A percentile compares a stretch with the other conserved stretches of the same genome.
These are phyloP conservation scores for Chytriomyces sp. DNA, from an alignment of 192 early-diverging fungal species.

Conservation along the genomic window DNA sequence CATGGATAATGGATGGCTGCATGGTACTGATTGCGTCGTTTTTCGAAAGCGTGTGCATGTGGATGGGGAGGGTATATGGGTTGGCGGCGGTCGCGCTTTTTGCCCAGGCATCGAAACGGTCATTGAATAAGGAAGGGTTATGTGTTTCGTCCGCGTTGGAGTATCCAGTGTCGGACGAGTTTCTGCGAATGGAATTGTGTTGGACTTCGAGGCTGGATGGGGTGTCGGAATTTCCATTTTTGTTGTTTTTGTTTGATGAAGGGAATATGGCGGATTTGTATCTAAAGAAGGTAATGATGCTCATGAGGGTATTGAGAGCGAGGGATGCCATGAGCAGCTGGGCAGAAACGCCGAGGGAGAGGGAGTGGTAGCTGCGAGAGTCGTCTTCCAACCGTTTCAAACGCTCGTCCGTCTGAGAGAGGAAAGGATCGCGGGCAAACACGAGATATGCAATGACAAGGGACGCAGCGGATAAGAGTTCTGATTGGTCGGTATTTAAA, in stretches of 20 bases:
- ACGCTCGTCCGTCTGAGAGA: background rate
- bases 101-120: constrained; percentile 17
- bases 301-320: constrained; percentile 14
- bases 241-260: background rate
- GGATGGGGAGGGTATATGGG: background rate
- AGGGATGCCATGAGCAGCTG: constrained; percentile 4
- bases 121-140: background rate
- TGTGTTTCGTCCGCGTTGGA: background rate
- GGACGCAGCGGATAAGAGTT: background rate
- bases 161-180: background rate
- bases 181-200: background rate
- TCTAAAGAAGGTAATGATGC: constrained; percentile 14
- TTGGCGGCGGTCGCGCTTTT: background rate
- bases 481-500: background rate
- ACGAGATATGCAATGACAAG: background rate
- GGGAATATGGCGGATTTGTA: constrained; percentile 3
- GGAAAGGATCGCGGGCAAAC: background rate
- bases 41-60: background rate
- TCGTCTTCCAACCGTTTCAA: too few relatives aligned
- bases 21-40: background rate
- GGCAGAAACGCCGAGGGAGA: background rate
- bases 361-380: too few relatives aligned
- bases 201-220: background rate
- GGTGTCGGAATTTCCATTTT: background rate
- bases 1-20: constrained; percentile 18